Evolutionary conservation across 257 asterid species (phyloP), one percentile per base, ranked within the genome.

Genomic region (Misopates orontium): DNA sequence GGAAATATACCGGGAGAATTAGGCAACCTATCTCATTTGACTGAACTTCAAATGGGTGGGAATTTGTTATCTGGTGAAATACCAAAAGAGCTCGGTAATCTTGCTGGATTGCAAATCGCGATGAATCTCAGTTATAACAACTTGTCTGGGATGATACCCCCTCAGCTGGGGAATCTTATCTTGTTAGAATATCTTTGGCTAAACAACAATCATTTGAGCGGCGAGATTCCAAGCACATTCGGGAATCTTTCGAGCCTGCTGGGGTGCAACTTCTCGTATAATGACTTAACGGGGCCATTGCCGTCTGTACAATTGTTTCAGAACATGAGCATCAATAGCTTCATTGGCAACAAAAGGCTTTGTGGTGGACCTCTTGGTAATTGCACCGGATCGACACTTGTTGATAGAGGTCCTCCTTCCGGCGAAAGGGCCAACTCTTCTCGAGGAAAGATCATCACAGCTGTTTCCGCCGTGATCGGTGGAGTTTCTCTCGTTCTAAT

Each of bases 21-120:
- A 60, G 98, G 96, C 18, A 81, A 83, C 17, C 83, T 92, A n/a
- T 79, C 96, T 31, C 98, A 79, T 71, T 72, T 92, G 82, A 92
- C 88, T 8, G 98, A 89, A 64, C 83, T 92, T 66, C 98, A 87
- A 69, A 89, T 92, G 90, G 98, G 97, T 41, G 91, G 89, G 14
- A 92, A 92, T 55, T 66, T 60, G 10, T 69, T 92, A 31, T 83
- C 95, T 1, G 98, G 97, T 12, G 80, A 71, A 58, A 89, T 92
- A 71, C 97, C 98, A 4, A 66, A 68, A n/a, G 91, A 89, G 84
- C 67, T 92, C 47, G 96, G 97, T 3, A 64, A 81, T 66, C 84
- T 92, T 15, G 75, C 77, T 0, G 89, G 97, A 64, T 75, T 92
- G 68, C 98, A 92, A 70, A 89, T 92, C 39, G 97, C 89, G 4